Evolutionary conservation across 495 filamentous ascomycete genomes (phyloP).

Genomic region (Podospora tetraspora): DNA sequence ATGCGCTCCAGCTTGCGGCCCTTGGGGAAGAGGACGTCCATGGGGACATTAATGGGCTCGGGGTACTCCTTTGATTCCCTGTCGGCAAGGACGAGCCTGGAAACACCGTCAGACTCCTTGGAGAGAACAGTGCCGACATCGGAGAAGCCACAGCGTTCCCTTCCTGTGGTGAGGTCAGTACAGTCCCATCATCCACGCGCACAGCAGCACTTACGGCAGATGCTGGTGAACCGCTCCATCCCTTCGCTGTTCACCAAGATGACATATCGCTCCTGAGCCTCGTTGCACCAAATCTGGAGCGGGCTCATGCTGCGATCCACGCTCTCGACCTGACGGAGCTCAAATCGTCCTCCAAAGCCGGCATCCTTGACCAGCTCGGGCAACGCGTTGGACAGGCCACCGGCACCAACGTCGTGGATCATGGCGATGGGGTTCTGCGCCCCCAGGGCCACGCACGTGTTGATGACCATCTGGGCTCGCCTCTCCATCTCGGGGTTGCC

Average conservation of each 20-base stretch:
- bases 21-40: constrained; percentile 89
- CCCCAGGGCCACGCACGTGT: constrained; percentile 81
- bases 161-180: constrained; percentile 28
- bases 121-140: constrained; percentile 77
- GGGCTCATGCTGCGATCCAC: constrained; percentile 89
- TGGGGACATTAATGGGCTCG: constrained; percentile 81
- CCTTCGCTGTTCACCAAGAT: constrained; percentile 71
- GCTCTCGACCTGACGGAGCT: constrained; percentile 85
- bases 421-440: constrained; percentile 82
- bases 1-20: constrained; percentile 75
- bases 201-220: constrained; percentile 53
- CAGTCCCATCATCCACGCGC: not conserved
- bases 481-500: constrained; percentile 94
- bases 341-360: constrained; percentile 79
- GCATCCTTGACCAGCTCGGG: constrained; percentile 85
- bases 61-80: constrained; percentile 71
- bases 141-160: constrained; percentile 91
- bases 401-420: constrained; percentile 96
- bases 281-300: constrained; percentile 94
- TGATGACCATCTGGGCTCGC: constrained; percentile 93
- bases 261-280: constrained; percentile 94
- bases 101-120: constrained; percentile 53
- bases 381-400: constrained; percentile 88
- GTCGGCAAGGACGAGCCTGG: constrained; percentile 75
- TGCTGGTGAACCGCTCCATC: constrained; percentile 76